Evolutionary conservation across 805 yeast species (phyloP).

Genomic region (Myxozyma sirexii): DNA sequence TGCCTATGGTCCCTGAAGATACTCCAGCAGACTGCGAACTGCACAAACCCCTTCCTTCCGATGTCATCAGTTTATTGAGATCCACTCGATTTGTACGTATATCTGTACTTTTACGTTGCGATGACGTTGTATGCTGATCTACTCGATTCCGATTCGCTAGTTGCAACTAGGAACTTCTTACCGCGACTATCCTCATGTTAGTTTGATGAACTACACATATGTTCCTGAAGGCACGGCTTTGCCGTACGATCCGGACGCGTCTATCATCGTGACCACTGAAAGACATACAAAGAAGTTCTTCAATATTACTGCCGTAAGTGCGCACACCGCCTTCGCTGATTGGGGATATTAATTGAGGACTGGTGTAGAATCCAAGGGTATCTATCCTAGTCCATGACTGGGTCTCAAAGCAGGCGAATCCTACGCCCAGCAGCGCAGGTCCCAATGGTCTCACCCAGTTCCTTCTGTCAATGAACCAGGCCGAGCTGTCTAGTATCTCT

Average conservation of each 20-base stretch:
- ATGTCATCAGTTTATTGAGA: slow-evolving; percentile 26
- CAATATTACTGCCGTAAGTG: slow-evolving; percentile 53
- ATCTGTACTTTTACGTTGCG: background rate
- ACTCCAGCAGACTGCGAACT: background rate
- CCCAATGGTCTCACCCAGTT: slow-evolving; percentile 54
- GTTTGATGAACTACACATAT: slow-evolving; percentile 88
- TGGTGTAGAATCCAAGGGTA: slow-evolving; percentile 67
- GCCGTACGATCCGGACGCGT: slow-evolving; percentile 48
- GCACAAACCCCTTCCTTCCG: slow-evolving; percentile 17
- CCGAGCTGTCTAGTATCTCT: slow-evolving; percentile 75
- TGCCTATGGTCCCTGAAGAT: slow-evolving; percentile 13
- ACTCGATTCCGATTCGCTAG: slow-evolving; percentile 34
- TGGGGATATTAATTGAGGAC: background rate
- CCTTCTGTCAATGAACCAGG: slow-evolving; percentile 74
- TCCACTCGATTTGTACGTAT: slow-evolving; percentile 30
- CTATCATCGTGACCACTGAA: slow-evolving; percentile 72
- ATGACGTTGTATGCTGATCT: background rate
- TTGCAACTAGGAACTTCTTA: slow-evolving; percentile 84
- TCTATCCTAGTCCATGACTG: slow-evolving; percentile 89
- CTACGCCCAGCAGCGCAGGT: slow-evolving; percentile 11
- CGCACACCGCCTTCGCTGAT: background rate
- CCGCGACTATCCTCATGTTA: slow-evolving; percentile 78
- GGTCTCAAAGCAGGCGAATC: slow-evolving; percentile 54
- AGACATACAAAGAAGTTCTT: slow-evolving; percentile 70
- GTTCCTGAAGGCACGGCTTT: slow-evolving; percentile 43